A percentile compares a stretch with the other conserved stretches of the same genome.
Evolutionary conservation across 202 grass and related monocot genomes (phyloP).

Genomic region (Alloteropsis angusta): DNA sequence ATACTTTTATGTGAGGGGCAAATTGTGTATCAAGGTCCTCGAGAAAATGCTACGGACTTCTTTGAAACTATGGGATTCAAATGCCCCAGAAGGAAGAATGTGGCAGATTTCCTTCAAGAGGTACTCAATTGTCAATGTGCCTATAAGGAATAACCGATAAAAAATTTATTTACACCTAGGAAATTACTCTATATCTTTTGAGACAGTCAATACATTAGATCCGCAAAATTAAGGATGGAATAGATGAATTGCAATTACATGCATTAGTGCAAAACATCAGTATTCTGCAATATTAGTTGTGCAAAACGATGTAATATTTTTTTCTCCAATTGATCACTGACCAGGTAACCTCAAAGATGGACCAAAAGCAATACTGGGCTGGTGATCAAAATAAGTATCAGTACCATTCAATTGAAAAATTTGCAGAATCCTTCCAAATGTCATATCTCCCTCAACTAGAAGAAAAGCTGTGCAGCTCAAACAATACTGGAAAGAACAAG

Average conservation of each 20-base stretch:
- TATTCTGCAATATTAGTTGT: constrained; percentile 10
- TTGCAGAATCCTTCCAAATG: constrained; percentile 53
- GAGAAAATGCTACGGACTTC: constrained; percentile 68
- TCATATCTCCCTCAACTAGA: constrained; percentile 32
- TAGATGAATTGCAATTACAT: neutral
- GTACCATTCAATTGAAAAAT: constrained; percentile 51
- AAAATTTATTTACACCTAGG: neutral
- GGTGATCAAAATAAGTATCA: constrained; percentile 55
- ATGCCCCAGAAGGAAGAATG: constrained; percentile 87
- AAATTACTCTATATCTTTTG: neutral
- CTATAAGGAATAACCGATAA: neutral
- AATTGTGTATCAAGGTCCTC: constrained; percentile 91
- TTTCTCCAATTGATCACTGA: constrained; percentile 14
- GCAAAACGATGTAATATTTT: constrained; percentile 11
- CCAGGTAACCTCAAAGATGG: constrained; percentile 91
- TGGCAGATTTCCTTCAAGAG: constrained; percentile 97
- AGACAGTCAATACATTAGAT: neutral
- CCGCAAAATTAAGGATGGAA: neutral
- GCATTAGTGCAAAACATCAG: neutral
- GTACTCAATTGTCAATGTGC: constrained; percentile 35
- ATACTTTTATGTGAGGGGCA: constrained; percentile 93
- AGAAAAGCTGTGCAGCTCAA: constrained; percentile 18
- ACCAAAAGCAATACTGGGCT: constrained; percentile 93
- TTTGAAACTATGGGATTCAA: constrained; percentile 85
- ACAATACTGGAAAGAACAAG: constrained; percentile 23